Evolutionary conservation across 768 basidiomycete genomes (phyloP), one percentile per base, ranked within the genome.

Genomic region (Kwoniella pini): DNA sequence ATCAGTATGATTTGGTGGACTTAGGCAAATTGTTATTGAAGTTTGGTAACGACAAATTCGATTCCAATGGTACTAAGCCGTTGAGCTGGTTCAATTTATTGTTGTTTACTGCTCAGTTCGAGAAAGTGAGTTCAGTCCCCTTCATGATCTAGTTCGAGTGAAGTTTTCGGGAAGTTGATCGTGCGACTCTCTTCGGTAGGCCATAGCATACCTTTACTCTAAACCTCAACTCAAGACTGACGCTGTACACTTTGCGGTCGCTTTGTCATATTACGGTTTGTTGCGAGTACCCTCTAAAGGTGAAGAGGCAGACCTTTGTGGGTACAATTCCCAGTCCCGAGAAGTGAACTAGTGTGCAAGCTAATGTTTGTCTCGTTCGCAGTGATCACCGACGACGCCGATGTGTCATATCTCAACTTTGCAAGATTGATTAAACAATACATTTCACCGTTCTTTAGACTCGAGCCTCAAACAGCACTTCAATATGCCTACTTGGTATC

Each of bases 401-500:
- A 73, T 36, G 55, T 60, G 28, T 57, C 64, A 15, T 65, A 64
- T 56, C 80, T 94, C 45, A 89, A 88, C 74, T 81, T 98, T 21
- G 84, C 91, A 0, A 89, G 90, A 2, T 77, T 97, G 21, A 85
- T 93, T 60, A 93, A 92, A 85, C 88, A 92, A 15, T 97, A 99
- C 74, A 86, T 96, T 43, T 86, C 91, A 33, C 89, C 88, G 61
- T 96, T 98, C 74, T 89, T 89, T 26, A 90, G 88, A 79, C 85
- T 91, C 83, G 95, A 96, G 68, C 89, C 94, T 0, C 88, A 89
- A 71, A 90, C 94, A 70, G 95, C 94, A 0, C 80, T 99, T 51
- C 93, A 99, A 79, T 98, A 97, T 67, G 88, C 94, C 22, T 93
- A 92, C 72, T 89, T 89, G 60, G 84, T 96, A 5, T 86, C 87